Conservation (phyloP, 495 filamentous ascomycete genomes). For the Hypoxylon cercidicola region DNA sequence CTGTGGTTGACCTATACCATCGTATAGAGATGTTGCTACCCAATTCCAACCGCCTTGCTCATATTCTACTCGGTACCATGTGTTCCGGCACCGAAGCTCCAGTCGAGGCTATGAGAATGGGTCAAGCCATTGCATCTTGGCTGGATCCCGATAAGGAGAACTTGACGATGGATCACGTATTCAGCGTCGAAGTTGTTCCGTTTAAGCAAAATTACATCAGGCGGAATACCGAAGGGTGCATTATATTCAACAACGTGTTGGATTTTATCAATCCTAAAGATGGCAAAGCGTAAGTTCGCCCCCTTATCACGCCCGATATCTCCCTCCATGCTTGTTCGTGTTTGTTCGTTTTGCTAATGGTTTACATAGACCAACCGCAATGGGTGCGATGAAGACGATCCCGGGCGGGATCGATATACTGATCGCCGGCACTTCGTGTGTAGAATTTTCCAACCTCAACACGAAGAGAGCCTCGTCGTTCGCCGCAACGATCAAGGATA, state of each 20-base stretch:
- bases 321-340: constrained; percentile 8
- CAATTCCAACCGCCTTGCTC: constrained; percentile 23
- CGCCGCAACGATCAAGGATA: neutral
- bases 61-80: constrained; percentile 74
- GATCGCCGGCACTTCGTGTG: constrained; percentile 80
- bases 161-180: constrained; percentile 70
- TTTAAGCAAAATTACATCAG: constrained; percentile 86
- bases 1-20: too few relatives aligned
- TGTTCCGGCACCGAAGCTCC: constrained; percentile 88
- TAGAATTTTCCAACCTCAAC: constrained; percentile 75
- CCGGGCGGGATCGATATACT: constrained; percentile 76
- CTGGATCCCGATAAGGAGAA: constrained; percentile 17
- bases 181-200: constrained; percentile 81
- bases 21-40: too few relatives aligned
- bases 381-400: constrained; percentile 68
- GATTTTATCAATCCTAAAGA: constrained; percentile 62
- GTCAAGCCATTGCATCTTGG: constrained; percentile 48
- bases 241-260: constrained; percentile 76
- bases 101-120: constrained; percentile 70
- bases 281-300: constrained; percentile 66
- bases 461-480: constrained; percentile 47
- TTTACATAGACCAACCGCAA: constrained; percentile 71
- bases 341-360: constrained; percentile 20
- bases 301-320: neutral
- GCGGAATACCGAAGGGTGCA: constrained; percentile 67